Evolutionary conservation across 257 asterid species (phyloP).

Genomic region (Catharanthus roseus): DNA sequence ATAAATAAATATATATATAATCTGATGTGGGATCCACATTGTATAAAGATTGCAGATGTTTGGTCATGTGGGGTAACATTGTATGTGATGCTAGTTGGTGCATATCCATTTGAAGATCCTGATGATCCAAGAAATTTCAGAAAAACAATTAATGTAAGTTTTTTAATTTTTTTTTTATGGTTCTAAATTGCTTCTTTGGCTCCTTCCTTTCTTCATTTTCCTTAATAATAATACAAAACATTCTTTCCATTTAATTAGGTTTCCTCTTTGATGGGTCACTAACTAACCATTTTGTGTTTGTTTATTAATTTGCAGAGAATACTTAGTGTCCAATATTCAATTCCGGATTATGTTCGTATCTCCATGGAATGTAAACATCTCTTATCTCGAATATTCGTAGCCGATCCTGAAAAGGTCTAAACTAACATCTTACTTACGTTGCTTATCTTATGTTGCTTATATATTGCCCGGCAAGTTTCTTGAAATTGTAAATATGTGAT

Average conservation of each 20-base stretch:
- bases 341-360: constrained; percentile 75
- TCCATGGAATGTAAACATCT: constrained; percentile 77
- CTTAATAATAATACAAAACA: no score
- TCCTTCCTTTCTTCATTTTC: constrained; percentile 4
- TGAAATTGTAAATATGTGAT: no score
- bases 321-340: constrained; percentile 79
- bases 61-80: constrained; percentile 99
- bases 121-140: constrained; percentile 86
- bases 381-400: constrained; percentile 66
- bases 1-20: not conserved
- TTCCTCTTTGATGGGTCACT: not conserved
- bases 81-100: constrained; percentile 91
- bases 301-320: constrained; percentile 57
- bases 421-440: not conserved
- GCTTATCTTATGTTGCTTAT: no score
- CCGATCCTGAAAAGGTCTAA: constrained; percentile 72
- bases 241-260: no score
- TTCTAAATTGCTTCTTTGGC: constrained; percentile 1
- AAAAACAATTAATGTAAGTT: constrained; percentile 72
- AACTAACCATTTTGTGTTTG: not conserved
- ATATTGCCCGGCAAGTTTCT: no score
- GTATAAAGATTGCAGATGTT: constrained; percentile 79
- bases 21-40: constrained; percentile 10
- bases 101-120: constrained; percentile 91
- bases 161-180: not conserved